phyloP scores from a whole-genome alignment of 1,284 basidiomycete species.

The Cryptococcus jaspeensis region DNA sequence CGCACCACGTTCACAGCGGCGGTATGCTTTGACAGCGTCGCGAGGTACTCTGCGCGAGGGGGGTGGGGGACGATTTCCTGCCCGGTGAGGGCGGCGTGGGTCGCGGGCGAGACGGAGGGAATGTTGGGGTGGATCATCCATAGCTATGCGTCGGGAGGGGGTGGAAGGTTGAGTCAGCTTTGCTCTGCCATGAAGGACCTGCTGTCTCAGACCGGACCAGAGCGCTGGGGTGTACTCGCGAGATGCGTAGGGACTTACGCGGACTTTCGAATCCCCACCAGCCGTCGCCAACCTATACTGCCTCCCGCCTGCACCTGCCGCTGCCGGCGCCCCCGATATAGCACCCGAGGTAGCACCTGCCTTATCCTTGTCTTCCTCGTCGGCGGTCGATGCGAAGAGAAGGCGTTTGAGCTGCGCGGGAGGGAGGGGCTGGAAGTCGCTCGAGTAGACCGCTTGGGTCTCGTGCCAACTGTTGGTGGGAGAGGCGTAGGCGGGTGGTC shows the following conservation, averaged over 20 bases:
- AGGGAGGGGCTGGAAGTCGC: slow-evolving; percentile 81
- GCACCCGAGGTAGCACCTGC: not conserved
- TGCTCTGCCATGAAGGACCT: too few species aligned
- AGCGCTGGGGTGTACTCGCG: not conserved
- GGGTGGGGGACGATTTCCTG: slow-evolving; percentile 58
- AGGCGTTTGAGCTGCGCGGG: slow-evolving; percentile 53
- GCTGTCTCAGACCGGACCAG: not conserved
- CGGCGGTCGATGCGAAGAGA: slow-evolving; percentile 36
- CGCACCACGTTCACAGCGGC: slow-evolving; percentile 95
- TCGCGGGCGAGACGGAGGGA: slow-evolving; percentile 56
- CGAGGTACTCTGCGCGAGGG: slow-evolving; percentile 92
- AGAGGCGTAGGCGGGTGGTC: slow-evolving; percentile 1
- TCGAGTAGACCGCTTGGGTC: slow-evolving; percentile 83
- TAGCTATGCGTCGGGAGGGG: slow-evolving; percentile 57
- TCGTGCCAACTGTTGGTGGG: slow-evolving; percentile 70
- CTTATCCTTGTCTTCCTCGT: slow-evolving; percentile 28
- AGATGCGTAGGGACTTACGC: slow-evolving; percentile 63
- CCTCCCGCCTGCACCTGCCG: slow-evolving; percentile 45
- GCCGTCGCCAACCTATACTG: slow-evolving; percentile 89
- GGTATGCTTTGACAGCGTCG: slow-evolving; percentile 89
- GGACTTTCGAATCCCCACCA: slow-evolving; percentile 94
- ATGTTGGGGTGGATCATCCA: slow-evolving; percentile 95
- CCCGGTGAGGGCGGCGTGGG: slow-evolving; percentile 60
- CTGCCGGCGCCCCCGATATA: slow-evolving; percentile 10
- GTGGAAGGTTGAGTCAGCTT: not conserved